These are phyloP conservation scores for Harrya chromipes DNA, from an alignment of 768 basidiomycete species.

Conservation along the genomic window DNA sequence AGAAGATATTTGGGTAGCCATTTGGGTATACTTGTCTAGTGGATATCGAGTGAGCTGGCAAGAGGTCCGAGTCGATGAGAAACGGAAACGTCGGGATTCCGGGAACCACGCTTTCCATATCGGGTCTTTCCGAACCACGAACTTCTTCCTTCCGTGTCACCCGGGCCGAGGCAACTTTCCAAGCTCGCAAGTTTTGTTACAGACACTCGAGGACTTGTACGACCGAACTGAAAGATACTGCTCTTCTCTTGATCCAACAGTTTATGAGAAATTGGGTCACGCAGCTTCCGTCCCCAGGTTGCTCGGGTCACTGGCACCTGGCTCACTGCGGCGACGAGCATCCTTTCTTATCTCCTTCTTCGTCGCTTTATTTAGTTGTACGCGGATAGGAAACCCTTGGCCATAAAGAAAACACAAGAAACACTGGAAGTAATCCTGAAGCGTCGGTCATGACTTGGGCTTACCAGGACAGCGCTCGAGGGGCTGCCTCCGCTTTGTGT, in stretches of 20 bases:
- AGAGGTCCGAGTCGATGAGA: not conserved
- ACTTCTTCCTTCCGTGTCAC: too few relatives aligned
- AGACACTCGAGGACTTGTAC: not conserved
- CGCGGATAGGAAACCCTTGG: not conserved
- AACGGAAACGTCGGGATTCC: not conserved
- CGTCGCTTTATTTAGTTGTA: constrained; percentile 4
- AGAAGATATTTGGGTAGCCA: constrained; percentile 30
- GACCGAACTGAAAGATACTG: too few relatives aligned
- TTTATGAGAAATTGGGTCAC: not conserved
- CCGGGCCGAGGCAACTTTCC: too few relatives aligned
- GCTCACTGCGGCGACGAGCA: not conserved
- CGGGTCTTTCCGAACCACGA: constrained; percentile 9
- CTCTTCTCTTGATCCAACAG: too few relatives aligned
- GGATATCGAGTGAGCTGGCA: constrained; percentile 2
- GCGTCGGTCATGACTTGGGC: not conserved
- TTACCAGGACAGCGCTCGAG: not conserved
- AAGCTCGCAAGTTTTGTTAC: too few relatives aligned
- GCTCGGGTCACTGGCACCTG: not conserved
- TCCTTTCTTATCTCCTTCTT: not conserved
- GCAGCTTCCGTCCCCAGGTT: not conserved
- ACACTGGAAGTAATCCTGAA: not conserved
- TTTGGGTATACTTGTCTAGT: constrained; percentile 16
- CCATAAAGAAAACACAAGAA: not conserved
- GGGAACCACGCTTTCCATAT: constrained; percentile 22
- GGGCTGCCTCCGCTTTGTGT: too few relatives aligned